Base-by-base conservation (phyloP, 306 rosid genomes). In the Hippophae tibetana region DNA sequence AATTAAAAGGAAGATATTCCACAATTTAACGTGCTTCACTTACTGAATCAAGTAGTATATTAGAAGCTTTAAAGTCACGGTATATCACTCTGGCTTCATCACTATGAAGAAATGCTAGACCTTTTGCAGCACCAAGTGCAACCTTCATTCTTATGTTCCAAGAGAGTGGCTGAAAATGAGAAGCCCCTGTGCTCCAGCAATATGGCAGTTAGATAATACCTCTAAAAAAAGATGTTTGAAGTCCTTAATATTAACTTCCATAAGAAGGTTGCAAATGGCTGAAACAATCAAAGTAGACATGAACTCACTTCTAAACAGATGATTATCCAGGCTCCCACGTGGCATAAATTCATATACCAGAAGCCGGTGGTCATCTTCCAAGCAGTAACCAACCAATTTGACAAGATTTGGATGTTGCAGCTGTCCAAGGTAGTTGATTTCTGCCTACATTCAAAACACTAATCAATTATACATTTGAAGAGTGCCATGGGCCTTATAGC, bases 101-200 rank as follows among this genome's bases (percentile, higher is more conserved):
- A 13, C 99, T 89, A 45, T 93, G 99, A 74, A 93, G 99, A 73
- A 65, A 93, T 51, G 90, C 99, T 68, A 93, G 82, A 68, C 99
- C 99, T 68, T 75, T 88, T 10, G 99, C 99, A 72, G 99, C 90
- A 55, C 81, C 90, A 48, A 88, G 83, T 26, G 94, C 86, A 76
- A 93, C 82, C 79, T 77, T 93, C 89, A 93, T 69, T 1, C 99
- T 88, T 43, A 69, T 76, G 63, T 65, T 77, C 99, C 99, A 93
- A 25, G 97, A 80, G 72, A 93, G 89, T 0, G 99, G 97, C 64
- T 93, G 90, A 76, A 88, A 74, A 69, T 84, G 74, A 64, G 97
- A 77, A 72, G 81, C 77, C 80, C 99, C 99, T 93, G 70, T 64
- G 38, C 38, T 64, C 43, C 74, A 43, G 54, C 47, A 69, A 78